Evolutionary conservation across 148 eudicot genomes (phyloP), one percentile per base, ranked within the genome.

Genomic region (Rhododendron kiyosumense): DNA sequence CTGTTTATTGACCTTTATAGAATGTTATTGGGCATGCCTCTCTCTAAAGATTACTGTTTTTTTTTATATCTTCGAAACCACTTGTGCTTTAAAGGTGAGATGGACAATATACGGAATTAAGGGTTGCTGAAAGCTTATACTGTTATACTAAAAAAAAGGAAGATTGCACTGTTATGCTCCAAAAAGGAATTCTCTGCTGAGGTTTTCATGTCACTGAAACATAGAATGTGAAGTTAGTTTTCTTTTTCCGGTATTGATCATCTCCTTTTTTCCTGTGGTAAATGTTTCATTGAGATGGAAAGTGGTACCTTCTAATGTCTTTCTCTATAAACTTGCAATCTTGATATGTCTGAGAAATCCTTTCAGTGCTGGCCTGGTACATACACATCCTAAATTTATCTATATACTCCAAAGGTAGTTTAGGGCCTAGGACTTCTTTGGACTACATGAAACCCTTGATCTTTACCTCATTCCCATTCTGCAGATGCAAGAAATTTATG

Each of bases 401-500:
- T n/a, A 17, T 67, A 10, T 49, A 11, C 28, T 73, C 34, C 67
- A 74, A 71, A 61, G 11, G 43, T 49, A 49, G 28, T 17, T 28
- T 57, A 17, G 22, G 8, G 52, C 38, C 46, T 82, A 12, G 18
- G 22, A 26, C 41, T 18, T 51, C 26, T 18, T 18, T 87, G 48
- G 34, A 67, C 22, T 81, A 76, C 10, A 20, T 32, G 22, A 49
- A 75, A 52, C 38, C 14, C n/a, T 51, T 87, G 84, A 65, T 79
- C 43, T 49, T 51, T 67, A 17, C 69, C 11, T 61, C 22, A 38
- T 46, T 46, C 11, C 41, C 69, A 82, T 61, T 83, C 85, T 89
- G 87, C 92, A 97, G 99, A 97, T 97, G 99, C 96, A 94, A 88
- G 96, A 94, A 75, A 87, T 85, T 67, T 97, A 93, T 89, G 98